These are phyloP conservation scores for Iris pallida DNA, from an alignment of 116 monocot genomes.

Conservation along the genomic window DNA sequence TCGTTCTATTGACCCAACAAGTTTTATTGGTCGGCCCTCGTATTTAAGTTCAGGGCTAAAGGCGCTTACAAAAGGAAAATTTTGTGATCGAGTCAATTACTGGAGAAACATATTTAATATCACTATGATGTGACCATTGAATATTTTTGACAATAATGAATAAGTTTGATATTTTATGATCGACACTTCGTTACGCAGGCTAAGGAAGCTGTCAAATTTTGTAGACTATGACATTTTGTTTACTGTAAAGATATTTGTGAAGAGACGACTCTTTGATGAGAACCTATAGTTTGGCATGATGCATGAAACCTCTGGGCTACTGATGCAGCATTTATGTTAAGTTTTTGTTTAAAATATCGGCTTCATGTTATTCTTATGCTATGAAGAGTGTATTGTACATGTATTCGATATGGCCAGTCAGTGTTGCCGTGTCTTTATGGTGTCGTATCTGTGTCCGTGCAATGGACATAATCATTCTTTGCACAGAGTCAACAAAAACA, in stretches of 20 bases:
- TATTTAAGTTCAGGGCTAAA: not conserved
- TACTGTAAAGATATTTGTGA: not conserved
- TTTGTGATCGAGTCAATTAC: constrained; percentile 3
- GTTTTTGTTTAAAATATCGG: too few species aligned
- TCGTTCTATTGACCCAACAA: not conserved
- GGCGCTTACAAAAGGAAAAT: not conserved
- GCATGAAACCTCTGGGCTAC: too few species aligned
- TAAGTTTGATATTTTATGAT: not conserved
- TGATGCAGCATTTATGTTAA: too few species aligned
- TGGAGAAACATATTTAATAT: not conserved
- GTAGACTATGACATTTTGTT: not conserved
- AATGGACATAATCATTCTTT: too few species aligned
- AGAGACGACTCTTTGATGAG: too few species aligned
- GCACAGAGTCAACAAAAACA: too few species aligned
- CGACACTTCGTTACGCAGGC: not conserved
- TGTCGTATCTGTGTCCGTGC: too few species aligned
- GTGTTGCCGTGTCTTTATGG: too few species aligned
- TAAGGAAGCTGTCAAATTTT: not conserved
- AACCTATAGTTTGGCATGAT: too few species aligned
- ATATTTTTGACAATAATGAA: constrained; percentile 6
- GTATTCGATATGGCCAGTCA: too few species aligned
- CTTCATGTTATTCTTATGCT: too few species aligned
- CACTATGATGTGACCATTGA: not conserved
- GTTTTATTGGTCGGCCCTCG: not conserved
- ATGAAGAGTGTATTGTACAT: too few species aligned